phyloP scores from a whole-genome alignment of 176 grass and related monocot genomes.

The Metroxylon sagu region DNA sequence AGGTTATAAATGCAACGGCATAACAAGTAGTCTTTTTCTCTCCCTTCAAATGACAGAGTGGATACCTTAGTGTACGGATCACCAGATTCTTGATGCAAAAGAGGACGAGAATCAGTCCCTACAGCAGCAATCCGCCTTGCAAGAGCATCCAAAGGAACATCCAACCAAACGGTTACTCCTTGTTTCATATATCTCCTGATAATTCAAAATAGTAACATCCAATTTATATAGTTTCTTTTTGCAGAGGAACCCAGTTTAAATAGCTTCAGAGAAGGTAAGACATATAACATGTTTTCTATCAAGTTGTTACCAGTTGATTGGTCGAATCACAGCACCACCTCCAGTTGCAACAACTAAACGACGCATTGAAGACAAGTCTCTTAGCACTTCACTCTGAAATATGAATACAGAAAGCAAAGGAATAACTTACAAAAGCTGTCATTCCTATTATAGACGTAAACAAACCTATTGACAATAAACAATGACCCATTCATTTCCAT shows the following conservation, averaged over 20 bases:
- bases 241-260: conserved; percentile 1
- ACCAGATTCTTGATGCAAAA: conserved; percentile 78
- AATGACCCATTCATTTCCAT: no score
- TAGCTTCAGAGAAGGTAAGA: conserved; percentile 10
- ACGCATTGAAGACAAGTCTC: conserved; percentile 78
- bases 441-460: no score
- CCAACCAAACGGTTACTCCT: conserved; percentile 72
- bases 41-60: no score
- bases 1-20: no score
- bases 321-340: conserved; percentile 82
- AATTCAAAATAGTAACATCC: conserved; percentile 14
- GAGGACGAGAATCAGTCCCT: conserved; percentile 69
- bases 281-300: background rate
- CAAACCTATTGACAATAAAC: no score
- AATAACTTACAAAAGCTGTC: conserved; percentile 3
- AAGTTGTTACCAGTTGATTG: conserved; percentile 72
- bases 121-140: conserved; percentile 73
- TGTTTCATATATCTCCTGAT: conserved; percentile 84
- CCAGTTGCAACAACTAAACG: conserved; percentile 90
- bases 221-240: conserved; percentile 12
- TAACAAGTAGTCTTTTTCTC: no score
- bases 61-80: conserved; percentile 73
- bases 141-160: conserved; percentile 83
- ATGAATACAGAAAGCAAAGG: conserved; percentile 1
- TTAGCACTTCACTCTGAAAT: conserved; percentile 67